Evolutionary conservation across 2,329 filamentous ascomycete species (phyloP).

Genomic region (Botryotinia globosa): DNA sequence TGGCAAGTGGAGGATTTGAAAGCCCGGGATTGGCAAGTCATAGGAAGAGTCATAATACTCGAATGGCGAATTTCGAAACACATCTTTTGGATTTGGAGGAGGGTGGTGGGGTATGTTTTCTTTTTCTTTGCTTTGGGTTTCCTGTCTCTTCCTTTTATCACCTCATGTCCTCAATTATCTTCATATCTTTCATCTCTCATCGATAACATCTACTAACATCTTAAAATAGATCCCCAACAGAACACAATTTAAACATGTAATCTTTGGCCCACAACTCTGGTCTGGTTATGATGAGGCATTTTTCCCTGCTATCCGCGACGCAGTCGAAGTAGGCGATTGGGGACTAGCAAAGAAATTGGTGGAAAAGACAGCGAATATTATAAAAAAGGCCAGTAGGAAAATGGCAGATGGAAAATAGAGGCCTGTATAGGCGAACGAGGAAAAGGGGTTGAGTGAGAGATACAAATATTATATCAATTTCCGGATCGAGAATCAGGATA

Average conservation of each 20-base stretch:
- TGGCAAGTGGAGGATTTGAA: slow-evolving; percentile 73
- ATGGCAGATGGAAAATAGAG: background rate
- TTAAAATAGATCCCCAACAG: slow-evolving; percentile 70
- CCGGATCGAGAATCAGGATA: background rate
- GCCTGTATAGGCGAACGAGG: background rate
- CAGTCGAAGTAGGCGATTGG: slow-evolving; percentile 71
- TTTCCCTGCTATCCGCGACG: slow-evolving; percentile 84
- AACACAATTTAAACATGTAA: slow-evolving; percentile 88
- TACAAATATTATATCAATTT: background rate
- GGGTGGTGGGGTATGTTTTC: slow-evolving; percentile 67
- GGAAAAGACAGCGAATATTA: slow-evolving; percentile 66
- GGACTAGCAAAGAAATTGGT: slow-evolving; percentile 63
- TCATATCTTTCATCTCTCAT: background rate
- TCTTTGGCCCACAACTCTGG: slow-evolving; percentile 83
- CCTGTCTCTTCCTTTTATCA: background rate
- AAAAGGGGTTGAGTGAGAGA: background rate
- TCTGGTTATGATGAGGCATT: slow-evolving; percentile 63
- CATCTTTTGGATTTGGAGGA: slow-evolving; percentile 73
- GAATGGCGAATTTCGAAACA: slow-evolving; percentile 79
- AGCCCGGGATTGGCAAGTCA: slow-evolving; percentile 62
- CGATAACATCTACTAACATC: background rate
- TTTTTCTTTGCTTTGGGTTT: background rate
- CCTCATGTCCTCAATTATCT: background rate
- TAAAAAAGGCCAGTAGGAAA: slow-evolving; percentile 55
- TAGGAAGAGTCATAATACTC: slow-evolving; percentile 73